Conservation (phyloP, 176 grass and related monocot genomes). For the Musa schizocarpa region DNA sequence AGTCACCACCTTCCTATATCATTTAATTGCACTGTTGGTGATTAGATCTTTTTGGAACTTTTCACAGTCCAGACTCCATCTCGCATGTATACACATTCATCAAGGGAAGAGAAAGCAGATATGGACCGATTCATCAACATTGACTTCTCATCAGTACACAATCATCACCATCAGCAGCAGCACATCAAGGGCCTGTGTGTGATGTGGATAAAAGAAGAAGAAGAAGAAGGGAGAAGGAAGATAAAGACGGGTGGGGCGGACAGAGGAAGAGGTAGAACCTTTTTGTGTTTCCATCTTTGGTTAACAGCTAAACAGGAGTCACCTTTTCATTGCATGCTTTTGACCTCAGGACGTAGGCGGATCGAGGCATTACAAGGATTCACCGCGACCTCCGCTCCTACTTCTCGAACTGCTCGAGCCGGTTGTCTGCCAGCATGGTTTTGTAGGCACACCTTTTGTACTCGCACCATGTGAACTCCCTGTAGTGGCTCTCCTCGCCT, state of each 20-base stretch:
- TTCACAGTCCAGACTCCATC: too few relatives aligned
- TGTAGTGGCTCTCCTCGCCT: slow-evolving; percentile 59
- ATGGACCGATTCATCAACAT: too few relatives aligned
- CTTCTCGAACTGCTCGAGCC: slow-evolving; percentile 62
- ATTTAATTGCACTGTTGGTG: not conserved
- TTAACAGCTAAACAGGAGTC: not conserved
- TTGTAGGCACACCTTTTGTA: slow-evolving; percentile 52
- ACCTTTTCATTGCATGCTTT: not conserved
- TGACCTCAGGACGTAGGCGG: not conserved
- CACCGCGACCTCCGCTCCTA: not conserved
- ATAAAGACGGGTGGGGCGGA: not conserved
- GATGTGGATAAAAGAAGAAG: not conserved
- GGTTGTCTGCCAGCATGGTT: slow-evolving; percentile 49
- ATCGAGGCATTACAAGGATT: not conserved
- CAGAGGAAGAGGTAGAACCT: slow-evolving; percentile 2
- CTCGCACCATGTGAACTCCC: slow-evolving; percentile 93
- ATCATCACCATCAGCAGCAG: not conserved
- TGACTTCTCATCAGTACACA: too few relatives aligned
- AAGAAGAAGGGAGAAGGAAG: not conserved
- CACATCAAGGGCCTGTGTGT: not conserved
- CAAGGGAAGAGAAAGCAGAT: too few relatives aligned
- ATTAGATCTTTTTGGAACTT: not conserved
- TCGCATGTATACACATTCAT: too few relatives aligned
- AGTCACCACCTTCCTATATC: not conserved
- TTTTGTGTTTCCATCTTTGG: slow-evolving; percentile 11